A percentile compares a stretch with the other conserved stretches of the same genome.
phyloP scores from a whole-genome alignment of 192 early-diverging fungal genomes.

The Coemansia sp. region DNA sequence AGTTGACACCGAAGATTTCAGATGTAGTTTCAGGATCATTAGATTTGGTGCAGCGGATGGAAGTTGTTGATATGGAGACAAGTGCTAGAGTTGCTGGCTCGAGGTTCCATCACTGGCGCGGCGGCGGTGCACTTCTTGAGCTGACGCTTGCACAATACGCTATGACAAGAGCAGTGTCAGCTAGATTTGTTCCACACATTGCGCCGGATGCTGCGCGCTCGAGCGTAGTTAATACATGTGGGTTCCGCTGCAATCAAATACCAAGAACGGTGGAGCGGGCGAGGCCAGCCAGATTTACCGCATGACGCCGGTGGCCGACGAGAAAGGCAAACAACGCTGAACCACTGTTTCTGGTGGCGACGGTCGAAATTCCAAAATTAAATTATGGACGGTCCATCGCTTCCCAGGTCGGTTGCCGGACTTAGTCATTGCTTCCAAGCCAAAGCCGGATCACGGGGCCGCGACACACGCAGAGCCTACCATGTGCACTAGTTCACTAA shows the following conservation, averaged over 20 bases:
- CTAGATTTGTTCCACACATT: conserved; percentile 76
- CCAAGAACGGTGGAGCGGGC: conserved; percentile 13
- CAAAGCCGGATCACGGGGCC: conserved; percentile 79
- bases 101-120: conserved; percentile 84
- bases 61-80: conserved; percentile 78
- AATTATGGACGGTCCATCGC: conserved; percentile 53
- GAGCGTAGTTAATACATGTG: conserved; percentile 80
- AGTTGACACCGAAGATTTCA: conserved; percentile 7
- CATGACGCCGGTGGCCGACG: conserved; percentile 53
- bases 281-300: conserved; percentile 86
- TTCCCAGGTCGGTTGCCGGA: conserved; percentile 75
- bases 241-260: conserved; percentile 75
- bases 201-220: conserved; percentile 82
- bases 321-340: conserved; percentile 27
- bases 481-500: conserved; percentile 94
- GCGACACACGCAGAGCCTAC: conserved; percentile 84
- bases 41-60: conserved; percentile 65
- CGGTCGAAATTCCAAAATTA: conserved; percentile 87
- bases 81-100: conserved; percentile 77
- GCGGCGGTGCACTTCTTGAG: conserved; percentile 84
- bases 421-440: conserved; percentile 87
- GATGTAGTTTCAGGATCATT: conserved; percentile 62
- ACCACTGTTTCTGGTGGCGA: conserved; percentile 77
- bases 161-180: conserved; percentile 63
- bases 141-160: conserved; percentile 85